Conservation (phyloP, 1,139 yeast species). For the Suhomyces wounanorum region DNA sequence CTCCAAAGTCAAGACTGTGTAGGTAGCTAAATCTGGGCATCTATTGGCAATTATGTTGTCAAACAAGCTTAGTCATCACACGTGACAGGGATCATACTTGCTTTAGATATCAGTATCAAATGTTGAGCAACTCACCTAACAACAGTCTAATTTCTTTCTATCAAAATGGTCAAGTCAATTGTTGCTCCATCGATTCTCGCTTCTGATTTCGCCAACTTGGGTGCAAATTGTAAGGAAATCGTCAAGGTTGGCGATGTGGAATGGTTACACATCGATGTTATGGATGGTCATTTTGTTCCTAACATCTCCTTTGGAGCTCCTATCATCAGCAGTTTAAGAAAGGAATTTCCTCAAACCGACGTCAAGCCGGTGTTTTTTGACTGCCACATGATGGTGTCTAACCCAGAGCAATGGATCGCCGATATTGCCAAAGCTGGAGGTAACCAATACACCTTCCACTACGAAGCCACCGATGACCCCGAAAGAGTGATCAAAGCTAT, state of each 20-base stretch:
- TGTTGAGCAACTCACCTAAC: slow-evolving; percentile 1
- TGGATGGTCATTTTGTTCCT: slow-evolving; percentile 99
- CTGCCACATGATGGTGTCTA: slow-evolving; percentile 98
- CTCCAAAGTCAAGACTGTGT: too few species aligned
- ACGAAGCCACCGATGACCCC: slow-evolving; percentile 88
- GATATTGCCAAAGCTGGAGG: slow-evolving; percentile 95
- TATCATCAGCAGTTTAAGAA: slow-evolving; percentile 76
- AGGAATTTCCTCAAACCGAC: slow-evolving; percentile 63
- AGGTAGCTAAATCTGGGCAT: too few species aligned
- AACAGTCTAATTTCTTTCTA: not conserved
- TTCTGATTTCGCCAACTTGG: slow-evolving; percentile 88
- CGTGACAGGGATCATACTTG: not conserved
- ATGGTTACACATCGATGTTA: slow-evolving; percentile 97
- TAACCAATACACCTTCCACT: slow-evolving; percentile 94
- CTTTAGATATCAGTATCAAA: not conserved
- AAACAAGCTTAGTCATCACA: not conserved
- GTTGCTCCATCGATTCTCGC: slow-evolving; percentile 97
- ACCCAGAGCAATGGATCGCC: slow-evolving; percentile 94
- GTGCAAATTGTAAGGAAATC: slow-evolving; percentile 81
- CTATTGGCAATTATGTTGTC: not conserved
- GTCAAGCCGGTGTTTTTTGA: slow-evolving; percentile 75
- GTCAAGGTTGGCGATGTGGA: slow-evolving; percentile 61
- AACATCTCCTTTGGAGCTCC: slow-evolving; percentile 94
- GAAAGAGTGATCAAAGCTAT: slow-evolving; percentile 72
- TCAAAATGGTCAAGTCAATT: slow-evolving; percentile 69